Evolutionary conservation across 2,329 filamentous ascomycete genomes (phyloP).

Genomic region (Penicillium sp.): DNA sequence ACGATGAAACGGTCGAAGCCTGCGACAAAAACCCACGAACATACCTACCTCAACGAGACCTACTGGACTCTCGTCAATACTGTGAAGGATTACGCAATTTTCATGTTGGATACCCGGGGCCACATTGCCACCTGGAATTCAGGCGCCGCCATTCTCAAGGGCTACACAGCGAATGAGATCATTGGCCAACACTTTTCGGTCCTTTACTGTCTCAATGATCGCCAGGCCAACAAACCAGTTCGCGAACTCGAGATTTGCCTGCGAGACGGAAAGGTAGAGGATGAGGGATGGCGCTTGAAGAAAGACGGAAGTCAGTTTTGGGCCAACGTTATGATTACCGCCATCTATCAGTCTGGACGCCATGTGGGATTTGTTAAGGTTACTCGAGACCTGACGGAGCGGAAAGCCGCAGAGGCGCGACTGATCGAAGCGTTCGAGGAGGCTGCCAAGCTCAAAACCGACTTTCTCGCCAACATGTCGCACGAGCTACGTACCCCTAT

Average conservation of each 20-base stretch:
- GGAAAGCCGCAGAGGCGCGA: conserved; percentile 51
- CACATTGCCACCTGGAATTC: conserved; percentile 55
- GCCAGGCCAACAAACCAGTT: conserved; percentile 47
- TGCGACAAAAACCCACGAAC: conserved; percentile 32
- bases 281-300: conserved; percentile 57
- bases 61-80: conserved; percentile 59
- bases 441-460: conserved; percentile 57
- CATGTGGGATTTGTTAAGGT: conserved; percentile 57
- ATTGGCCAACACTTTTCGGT: conserved; percentile 55
- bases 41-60: conserved; percentile 49
- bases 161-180: conserved; percentile 52
- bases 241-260: conserved; percentile 51
- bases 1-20: conserved; percentile 33
- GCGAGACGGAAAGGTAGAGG: conserved; percentile 53
- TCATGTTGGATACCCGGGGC: conserved; percentile 55
- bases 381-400: conserved; percentile 54
- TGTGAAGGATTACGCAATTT: conserved; percentile 60
- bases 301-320: conserved; percentile 57
- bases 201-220: conserved; percentile 53
- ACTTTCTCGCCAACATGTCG: conserved; percentile 60
- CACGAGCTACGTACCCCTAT: conserved; percentile 62
- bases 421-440: conserved; percentile 57
- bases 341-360: conserved; percentile 49
- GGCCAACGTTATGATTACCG: conserved; percentile 57
- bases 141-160: conserved; percentile 53